Evolutionary conservation across 78 protist genomes (phyloP).

Genomic region (Carpediemonas membranifera): DNA sequence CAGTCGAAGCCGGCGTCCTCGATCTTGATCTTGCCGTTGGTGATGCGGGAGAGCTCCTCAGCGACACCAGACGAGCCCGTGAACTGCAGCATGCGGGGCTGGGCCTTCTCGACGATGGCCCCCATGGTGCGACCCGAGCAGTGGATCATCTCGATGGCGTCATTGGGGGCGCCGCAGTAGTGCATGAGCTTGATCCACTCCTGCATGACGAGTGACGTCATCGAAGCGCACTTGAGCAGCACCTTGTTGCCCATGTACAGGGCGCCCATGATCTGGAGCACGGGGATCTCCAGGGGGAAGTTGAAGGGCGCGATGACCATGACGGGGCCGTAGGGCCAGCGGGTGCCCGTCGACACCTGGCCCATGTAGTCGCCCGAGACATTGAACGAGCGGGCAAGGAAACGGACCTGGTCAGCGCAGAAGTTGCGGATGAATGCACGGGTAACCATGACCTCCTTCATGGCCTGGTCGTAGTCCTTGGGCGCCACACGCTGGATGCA

Average conservation of each 20-base stretch:
- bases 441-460: slow-evolving; percentile 12
- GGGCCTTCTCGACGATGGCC: not conserved
- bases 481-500: slow-evolving; percentile 26
- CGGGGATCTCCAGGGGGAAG: not conserved
- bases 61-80: slow-evolving; percentile 29
- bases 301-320: not conserved
- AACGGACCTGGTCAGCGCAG: slow-evolving; percentile 25
- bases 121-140: slow-evolving; percentile 15
- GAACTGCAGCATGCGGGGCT: slow-evolving; percentile 10
- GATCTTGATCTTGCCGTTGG: slow-evolving; percentile 1
- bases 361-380: slow-evolving; percentile 29
- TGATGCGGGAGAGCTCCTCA: slow-evolving; percentile 7
- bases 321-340: slow-evolving; percentile 22
- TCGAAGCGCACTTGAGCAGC: slow-evolving; percentile 18
- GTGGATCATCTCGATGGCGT: slow-evolving; percentile 17
- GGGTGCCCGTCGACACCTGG: not conserved
- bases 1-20: slow-evolving; percentile 38
- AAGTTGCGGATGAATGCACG: slow-evolving; percentile 18
- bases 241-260: slow-evolving; percentile 41
- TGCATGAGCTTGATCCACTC: slow-evolving; percentile 10
- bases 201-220: slow-evolving; percentile 29
- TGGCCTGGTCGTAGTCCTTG: slow-evolving; percentile 16
- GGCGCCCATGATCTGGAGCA: slow-evolving; percentile 9
- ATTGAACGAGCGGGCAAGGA: slow-evolving; percentile 20
- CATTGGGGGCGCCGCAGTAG: slow-evolving; percentile 15